Conservation (phyloP, 2,329 filamentous ascomycete genomes). For the Clonostachys rhizophaga region DNA sequence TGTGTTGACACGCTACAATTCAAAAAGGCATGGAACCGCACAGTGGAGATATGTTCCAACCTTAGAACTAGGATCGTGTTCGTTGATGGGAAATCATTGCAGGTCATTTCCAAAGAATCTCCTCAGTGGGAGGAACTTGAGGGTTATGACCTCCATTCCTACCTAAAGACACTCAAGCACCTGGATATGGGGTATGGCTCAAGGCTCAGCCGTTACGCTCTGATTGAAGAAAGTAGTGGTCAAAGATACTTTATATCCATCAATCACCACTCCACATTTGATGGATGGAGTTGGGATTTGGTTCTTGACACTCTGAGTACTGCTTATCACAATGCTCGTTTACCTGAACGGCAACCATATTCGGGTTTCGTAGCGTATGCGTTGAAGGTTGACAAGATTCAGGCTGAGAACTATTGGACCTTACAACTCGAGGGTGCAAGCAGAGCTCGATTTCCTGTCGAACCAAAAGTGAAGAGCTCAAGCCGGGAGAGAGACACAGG, state of each 20-base stretch:
- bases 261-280: constrained; percentile 16
- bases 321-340: neutral
- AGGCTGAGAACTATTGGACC: constrained; percentile 5
- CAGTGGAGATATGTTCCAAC: neutral
- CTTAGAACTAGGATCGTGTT: neutral
- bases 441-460: constrained; percentile 4
- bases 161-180: neutral
- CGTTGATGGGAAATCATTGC: neutral
- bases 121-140: neutral
- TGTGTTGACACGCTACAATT: neutral
- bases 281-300: constrained; percentile 13
- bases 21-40: neutral
- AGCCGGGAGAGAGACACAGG: neutral
- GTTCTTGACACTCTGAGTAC: constrained; percentile 2
- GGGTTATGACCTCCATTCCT: neutral
- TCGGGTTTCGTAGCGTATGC: constrained; percentile 6
- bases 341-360: neutral
- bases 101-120: neutral
- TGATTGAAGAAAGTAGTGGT: constrained; percentile 7
- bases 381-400: neutral
- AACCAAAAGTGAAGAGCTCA: neutral
- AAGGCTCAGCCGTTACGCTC: neutral
- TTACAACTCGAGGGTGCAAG: constrained; percentile 5
- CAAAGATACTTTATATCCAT: constrained; percentile 11
- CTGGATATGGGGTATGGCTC: neutral